Base-by-base conservation (phyloP, 176 grass and related monocot genomes). In the Tillandsia leiboldiana region DNA sequence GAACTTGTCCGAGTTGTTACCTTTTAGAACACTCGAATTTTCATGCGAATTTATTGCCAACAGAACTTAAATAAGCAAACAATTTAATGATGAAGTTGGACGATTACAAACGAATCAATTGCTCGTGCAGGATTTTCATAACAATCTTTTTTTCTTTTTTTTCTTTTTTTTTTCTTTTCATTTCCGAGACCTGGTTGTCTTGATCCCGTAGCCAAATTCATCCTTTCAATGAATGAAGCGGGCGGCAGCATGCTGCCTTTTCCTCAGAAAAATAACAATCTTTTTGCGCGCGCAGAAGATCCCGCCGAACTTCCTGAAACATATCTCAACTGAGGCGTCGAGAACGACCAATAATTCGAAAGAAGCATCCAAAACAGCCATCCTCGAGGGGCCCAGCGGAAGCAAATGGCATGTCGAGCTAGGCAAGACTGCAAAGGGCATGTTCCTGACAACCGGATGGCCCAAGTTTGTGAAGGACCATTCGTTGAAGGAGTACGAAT, bases 261-360 rank as follows among this genome's bases (percentile, higher is more conserved):
- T n/a, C n/a, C n/a, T n/a, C n/a, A n/a, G n/a, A n/a, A n/a, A n/a
- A n/a, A 58, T 64, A 11, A 58, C 26, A 20, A 64, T 27, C 20
- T 66, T 57, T 24, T 52, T 74, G 51, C 20, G 69, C 53, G 51
- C 57, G 86, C 79, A 97, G 89, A 97, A 82, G 51, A 90, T 97
- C 61, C 89, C 89, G 18, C 84, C 89, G 8, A 85, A 87, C 63
- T 97, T 97, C 62, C 73, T 87, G 75, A 85, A 92, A 77, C 82
- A 90, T 65, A 83, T 97, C 63, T 81, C 76, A 1, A 80, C 71
- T 62, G 86, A 79, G 50, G 64, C 73, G 48, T 77, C 80, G 2
- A 77, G 53, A 62, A 89, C 67, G 14, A 59, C 79, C 53, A 79
- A 68, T 78, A 65, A 51, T 26, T 47, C 68, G 11, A 78, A 64